phyloP scores from a whole-genome alignment of 2,329 filamentous ascomycete species.

The Didymella exigua region DNA sequence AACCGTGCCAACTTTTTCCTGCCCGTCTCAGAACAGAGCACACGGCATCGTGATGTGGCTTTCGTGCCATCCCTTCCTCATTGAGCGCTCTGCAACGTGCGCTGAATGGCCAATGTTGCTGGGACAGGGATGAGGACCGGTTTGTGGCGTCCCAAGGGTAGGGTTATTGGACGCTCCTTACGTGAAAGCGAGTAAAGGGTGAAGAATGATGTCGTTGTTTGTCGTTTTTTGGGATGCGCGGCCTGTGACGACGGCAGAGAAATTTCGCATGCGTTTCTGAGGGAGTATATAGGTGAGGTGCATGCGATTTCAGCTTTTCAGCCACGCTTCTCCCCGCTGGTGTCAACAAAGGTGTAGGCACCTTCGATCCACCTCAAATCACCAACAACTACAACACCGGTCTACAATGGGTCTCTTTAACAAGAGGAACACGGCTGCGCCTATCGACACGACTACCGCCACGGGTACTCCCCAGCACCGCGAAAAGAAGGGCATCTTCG shows the following conservation, averaged over 20 bases:
- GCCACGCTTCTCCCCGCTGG: background rate
- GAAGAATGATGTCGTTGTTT: constrained; percentile 26
- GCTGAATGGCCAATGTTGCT: constrained; percentile 14
- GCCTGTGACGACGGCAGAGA: constrained; percentile 11
- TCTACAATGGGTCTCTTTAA: constrained; percentile 48
- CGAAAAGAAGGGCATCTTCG: constrained; percentile 42
- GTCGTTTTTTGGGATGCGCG: constrained; percentile 1
- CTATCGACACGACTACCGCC: constrained; percentile 45
- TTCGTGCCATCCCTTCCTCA: constrained; percentile 10
- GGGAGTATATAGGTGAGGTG: constrained; percentile 12
- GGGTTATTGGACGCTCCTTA: constrained; percentile 15
- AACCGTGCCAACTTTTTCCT: constrained; percentile 15
- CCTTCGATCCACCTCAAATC: background rate
- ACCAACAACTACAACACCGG: constrained; percentile 4
- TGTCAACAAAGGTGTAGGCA: constrained; percentile 3
- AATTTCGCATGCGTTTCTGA: background rate
- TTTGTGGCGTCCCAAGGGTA: constrained; percentile 34
- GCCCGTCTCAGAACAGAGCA: constrained; percentile 6
- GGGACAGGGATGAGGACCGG: constrained; percentile 32
- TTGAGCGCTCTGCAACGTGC: constrained; percentile 4
- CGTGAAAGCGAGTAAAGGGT: constrained; percentile 8
- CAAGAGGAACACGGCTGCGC: constrained; percentile 40
- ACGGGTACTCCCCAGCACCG: constrained; percentile 32
- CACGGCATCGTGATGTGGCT: constrained; percentile 14
- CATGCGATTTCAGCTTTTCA: background rate